Conservation (phyloP, 2,329 filamentous ascomycete species). For the Aspergillus amoenus region DNA sequence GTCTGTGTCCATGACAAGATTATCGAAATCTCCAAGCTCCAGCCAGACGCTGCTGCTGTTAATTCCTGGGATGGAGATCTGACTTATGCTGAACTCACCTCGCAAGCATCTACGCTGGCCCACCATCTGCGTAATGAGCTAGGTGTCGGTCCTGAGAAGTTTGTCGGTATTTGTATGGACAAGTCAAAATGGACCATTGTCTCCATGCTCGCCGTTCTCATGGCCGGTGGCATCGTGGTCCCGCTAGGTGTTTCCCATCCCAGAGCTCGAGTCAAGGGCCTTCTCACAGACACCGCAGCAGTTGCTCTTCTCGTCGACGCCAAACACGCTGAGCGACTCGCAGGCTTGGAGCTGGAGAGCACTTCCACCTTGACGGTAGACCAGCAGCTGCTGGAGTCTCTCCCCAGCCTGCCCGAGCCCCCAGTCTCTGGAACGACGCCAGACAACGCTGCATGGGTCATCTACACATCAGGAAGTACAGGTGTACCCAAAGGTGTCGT, state of each 20-base stretch:
- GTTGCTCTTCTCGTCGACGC: neutral
- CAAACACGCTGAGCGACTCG: neutral
- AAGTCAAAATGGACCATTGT: conserved; percentile 13
- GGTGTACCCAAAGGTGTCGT: neutral
- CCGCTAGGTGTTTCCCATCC: conserved; percentile 9
- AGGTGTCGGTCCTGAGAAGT: conserved; percentile 6
- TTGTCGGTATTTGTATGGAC: conserved; percentile 13
- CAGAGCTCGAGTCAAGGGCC: conserved; percentile 20
- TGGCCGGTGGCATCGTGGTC: conserved; percentile 14
- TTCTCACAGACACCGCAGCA: neutral
- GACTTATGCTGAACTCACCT: neutral
- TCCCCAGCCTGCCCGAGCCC: neutral
- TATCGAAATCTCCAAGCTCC: neutral
- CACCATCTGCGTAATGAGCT: neutral
- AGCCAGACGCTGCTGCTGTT: neutral
- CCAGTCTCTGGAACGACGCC: neutral
- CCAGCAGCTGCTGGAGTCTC: neutral
- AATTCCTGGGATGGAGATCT: conserved; percentile 2
- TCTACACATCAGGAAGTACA: neutral
- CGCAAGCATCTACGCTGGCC: neutral
- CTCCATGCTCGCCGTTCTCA: conserved; percentile 12
- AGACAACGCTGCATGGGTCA: neutral
- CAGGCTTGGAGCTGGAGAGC: neutral
- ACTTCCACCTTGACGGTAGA: neutral
- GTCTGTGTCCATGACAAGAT: neutral